A percentile compares a stretch with the other conserved stretches of the same genome.
phyloP scores from a whole-genome alignment of 441 rosid genomes.

The Erodium moschatum region DNA sequence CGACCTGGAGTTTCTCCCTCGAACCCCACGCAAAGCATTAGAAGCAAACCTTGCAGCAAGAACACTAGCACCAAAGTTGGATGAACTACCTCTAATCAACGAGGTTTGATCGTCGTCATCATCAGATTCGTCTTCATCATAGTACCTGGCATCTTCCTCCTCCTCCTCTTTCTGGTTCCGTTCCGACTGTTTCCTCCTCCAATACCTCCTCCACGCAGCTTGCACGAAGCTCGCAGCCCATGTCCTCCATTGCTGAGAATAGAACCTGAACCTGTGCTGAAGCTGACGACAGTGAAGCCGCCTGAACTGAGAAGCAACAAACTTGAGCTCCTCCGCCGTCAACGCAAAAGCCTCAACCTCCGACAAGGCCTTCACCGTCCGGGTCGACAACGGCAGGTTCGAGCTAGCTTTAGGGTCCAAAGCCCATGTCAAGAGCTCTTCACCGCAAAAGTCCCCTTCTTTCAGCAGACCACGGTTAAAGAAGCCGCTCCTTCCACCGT shows the following conservation, averaged over 20 bases:
- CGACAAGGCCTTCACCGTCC: constrained; percentile 57
- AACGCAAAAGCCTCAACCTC: constrained; percentile 90
- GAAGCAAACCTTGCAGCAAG: constrained; percentile 68
- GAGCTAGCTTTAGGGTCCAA: constrained; percentile 53
- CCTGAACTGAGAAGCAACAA: constrained; percentile 81
- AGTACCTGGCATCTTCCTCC: constrained; percentile 36
- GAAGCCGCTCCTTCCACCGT: constrained; percentile 91
- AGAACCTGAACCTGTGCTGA: constrained; percentile 82
- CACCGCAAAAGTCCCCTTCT: constrained; percentile 81
- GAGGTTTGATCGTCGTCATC: constrained; percentile 26
- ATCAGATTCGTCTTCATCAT: constrained; percentile 9
- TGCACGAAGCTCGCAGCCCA: constrained; percentile 88
- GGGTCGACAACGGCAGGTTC: constrained; percentile 55
- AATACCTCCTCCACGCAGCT: constrained; percentile 65
- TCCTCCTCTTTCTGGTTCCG: constrained; percentile 43
- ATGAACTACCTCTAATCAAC: constrained; percentile 20
- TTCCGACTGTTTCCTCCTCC: constrained; percentile 52
- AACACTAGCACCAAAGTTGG: constrained; percentile 51
- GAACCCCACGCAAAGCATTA: constrained; percentile 19
- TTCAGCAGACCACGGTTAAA: constrained; percentile 64
- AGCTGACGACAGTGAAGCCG: constrained; percentile 85
- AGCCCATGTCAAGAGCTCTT: constrained; percentile 76
- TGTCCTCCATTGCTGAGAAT: constrained; percentile 93
- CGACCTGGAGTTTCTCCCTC: constrained; percentile 24
- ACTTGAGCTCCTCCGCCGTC: constrained; percentile 79